Percentiles rank a stretch among this genome's conserved stretches.
Evolutionary conservation across 495 filamentous ascomycete species (phyloP).

Genomic region (Talaromyces ruber): DNA sequence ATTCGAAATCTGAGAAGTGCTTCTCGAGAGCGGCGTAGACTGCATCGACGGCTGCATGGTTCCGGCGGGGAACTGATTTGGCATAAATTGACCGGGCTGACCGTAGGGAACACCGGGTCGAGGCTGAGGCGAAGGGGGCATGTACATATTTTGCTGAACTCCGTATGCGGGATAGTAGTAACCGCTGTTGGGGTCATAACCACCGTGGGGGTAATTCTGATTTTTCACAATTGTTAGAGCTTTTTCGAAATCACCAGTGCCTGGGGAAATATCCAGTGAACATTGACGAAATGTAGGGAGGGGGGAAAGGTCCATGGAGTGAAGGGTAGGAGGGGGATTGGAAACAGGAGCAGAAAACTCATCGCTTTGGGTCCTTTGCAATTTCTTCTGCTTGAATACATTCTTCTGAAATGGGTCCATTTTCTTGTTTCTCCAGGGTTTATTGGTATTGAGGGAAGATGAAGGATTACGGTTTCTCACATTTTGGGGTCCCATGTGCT

Average conservation of each 20-base stretch:
- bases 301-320: constrained; percentile 2
- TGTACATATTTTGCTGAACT: constrained; percentile 41
- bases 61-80: constrained; percentile 39
- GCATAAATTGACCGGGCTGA: constrained; percentile 38
- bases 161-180: constrained; percentile 39
- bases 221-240: constrained; percentile 58
- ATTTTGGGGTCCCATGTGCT: constrained; percentile 51
- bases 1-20: constrained; percentile 68
- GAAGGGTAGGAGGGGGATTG: not conserved
- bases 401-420: constrained; percentile 15
- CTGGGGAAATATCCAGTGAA: constrained; percentile 54
- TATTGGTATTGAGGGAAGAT: constrained; percentile 16
- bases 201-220: constrained; percentile 32
- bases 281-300: constrained; percentile 16
- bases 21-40: constrained; percentile 69
- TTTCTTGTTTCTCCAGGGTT: constrained; percentile 19
- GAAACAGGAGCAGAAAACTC: not conserved
- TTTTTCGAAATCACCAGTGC: constrained; percentile 61
- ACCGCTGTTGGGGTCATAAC: constrained; percentile 32
- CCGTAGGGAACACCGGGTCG: constrained; percentile 45
- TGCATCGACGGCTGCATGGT: constrained; percentile 44
- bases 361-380: constrained; percentile 14
- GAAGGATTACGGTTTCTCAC: constrained; percentile 52
- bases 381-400: constrained; percentile 18
- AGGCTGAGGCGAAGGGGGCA: constrained; percentile 44